These are phyloP conservation scores for Fraxinus velutina DNA, from an alignment of 305 asterid species.

Conservation along the genomic window DNA sequence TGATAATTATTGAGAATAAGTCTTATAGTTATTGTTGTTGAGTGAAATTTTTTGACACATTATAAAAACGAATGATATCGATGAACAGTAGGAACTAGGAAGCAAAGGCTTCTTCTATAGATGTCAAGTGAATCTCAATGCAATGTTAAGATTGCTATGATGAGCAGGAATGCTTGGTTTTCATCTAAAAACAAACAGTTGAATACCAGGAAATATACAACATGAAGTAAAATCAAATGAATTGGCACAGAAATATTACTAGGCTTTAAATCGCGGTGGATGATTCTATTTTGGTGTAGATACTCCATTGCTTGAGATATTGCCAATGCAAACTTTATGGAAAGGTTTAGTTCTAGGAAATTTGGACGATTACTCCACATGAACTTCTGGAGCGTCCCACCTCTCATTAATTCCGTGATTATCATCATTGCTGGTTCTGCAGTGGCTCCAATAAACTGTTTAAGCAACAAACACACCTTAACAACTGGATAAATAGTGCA, in stretches of 20 bases:
- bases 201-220: constrained; percentile 1
- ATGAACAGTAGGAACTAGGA: background rate
- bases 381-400: constrained; percentile 60
- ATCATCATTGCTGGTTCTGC: constrained; percentile 50
- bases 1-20: background rate
- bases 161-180: background rate
- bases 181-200: background rate
- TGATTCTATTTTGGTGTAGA: constrained; percentile 49
- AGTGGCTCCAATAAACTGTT: constrained; percentile 54
- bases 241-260: constrained; percentile 30
- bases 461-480: constrained; percentile 19
- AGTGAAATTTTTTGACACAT: background rate
- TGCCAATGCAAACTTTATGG: constrained; percentile 43
- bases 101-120: background rate
- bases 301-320: constrained; percentile 65
- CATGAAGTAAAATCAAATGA: constrained; percentile 8
- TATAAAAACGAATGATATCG: background rate
- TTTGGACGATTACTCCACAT: constrained; percentile 54
- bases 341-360: constrained; percentile 46
- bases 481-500: constrained; percentile 4
- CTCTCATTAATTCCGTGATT: constrained; percentile 59
- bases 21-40: background rate
- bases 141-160: background rate
- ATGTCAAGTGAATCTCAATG: background rate
- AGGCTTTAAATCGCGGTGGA: constrained; percentile 70